Conservation (phyloP, 2,329 filamentous ascomycete genomes). For the Fusarium circinatum region DNA sequence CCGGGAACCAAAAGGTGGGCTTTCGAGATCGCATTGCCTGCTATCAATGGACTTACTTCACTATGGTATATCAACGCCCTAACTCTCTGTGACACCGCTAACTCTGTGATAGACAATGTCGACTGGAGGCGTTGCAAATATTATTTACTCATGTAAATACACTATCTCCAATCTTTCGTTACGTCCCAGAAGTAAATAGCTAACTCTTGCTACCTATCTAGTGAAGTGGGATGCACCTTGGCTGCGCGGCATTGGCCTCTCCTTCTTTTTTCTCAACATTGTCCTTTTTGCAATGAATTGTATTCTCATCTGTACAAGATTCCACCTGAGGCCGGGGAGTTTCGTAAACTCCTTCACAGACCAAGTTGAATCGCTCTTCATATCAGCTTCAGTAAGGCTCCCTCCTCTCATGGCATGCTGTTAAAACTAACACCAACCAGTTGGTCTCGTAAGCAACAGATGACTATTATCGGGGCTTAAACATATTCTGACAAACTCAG, state of each 20-base stretch:
- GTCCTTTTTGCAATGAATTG: slow-evolving; percentile 71
- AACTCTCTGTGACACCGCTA: neutral
- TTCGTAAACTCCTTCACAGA: slow-evolving; percentile 78
- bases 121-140: slow-evolving; percentile 66
- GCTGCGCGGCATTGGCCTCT: slow-evolving; percentile 66
- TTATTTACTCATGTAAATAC: slow-evolving; percentile 54
- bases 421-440: slow-evolving; percentile 40
- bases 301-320: slow-evolving; percentile 72
- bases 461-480: neutral
- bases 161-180: neutral
- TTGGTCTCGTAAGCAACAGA: slow-evolving; percentile 54
- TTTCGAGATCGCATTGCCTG: slow-evolving; percentile 63
- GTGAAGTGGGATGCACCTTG: slow-evolving; percentile 57
- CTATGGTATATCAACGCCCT: slow-evolving; percentile 52
- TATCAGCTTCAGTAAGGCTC: slow-evolving; percentile 69
- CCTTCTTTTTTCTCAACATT: slow-evolving; percentile 72
- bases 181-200: neutral
- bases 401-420: slow-evolving; percentile 6
- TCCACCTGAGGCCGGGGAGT: slow-evolving; percentile 74
- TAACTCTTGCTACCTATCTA: slow-evolving; percentile 2
- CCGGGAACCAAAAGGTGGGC: slow-evolving; percentile 49
- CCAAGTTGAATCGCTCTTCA: slow-evolving; percentile 81
- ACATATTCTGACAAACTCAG: slow-evolving; percentile 51
- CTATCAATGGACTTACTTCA: slow-evolving; percentile 81
- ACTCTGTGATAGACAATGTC: slow-evolving; percentile 53